Percentiles rank a stretch among this genome's conserved stretches.
These are phyloP conservation scores for Termitomyces sp. DNA, from an alignment of 768 basidiomycete genomes.

Conservation along the genomic window DNA sequence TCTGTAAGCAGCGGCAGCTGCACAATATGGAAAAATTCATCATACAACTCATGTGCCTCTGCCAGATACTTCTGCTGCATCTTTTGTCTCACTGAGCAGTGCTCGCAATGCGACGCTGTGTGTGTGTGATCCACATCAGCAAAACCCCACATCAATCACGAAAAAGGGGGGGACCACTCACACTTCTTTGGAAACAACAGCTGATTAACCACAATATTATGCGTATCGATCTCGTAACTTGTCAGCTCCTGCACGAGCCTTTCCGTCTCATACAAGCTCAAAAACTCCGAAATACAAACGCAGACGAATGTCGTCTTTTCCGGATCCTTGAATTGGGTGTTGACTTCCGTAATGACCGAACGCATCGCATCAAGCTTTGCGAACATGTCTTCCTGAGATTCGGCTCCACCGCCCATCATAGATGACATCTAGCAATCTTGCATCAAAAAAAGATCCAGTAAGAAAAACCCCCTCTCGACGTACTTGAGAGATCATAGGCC, in stretches of 20 bases:
- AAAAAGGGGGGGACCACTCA: constrained; percentile 34
- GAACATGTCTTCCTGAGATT: constrained; percentile 97
- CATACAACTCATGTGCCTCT: constrained; percentile 96
- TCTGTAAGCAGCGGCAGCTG: constrained; percentile 92
- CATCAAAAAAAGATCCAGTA: not conserved
- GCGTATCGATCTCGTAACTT: constrained; percentile 94
- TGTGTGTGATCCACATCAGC: not conserved
- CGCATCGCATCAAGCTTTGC: constrained; percentile 97
- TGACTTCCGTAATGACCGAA: constrained; percentile 95
- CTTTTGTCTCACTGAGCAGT: constrained; percentile 88
- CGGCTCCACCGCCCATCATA: constrained; percentile 92
- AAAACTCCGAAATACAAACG: constrained; percentile 97
- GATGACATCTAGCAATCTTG: constrained; percentile 65
- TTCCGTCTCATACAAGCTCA: constrained; percentile 98
- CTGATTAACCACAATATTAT: constrained; percentile 98
- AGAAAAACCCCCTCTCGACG: not conserved
- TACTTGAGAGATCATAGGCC: constrained; percentile 92
- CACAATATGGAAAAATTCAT: constrained; percentile 97
- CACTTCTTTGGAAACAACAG: constrained; percentile 89
- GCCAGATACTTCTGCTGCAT: constrained; percentile 99
- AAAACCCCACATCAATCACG: not conserved
- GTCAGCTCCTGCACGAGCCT: constrained; percentile 94
- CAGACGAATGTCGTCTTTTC: constrained; percentile 99
- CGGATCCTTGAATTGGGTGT: constrained; percentile 99
- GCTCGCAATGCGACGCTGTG: constrained; percentile 87